Evolutionary conservation across 257 asterid species (phyloP), one percentile per base, ranked within the genome.

Genomic region (Mitragyna speciosa): DNA sequence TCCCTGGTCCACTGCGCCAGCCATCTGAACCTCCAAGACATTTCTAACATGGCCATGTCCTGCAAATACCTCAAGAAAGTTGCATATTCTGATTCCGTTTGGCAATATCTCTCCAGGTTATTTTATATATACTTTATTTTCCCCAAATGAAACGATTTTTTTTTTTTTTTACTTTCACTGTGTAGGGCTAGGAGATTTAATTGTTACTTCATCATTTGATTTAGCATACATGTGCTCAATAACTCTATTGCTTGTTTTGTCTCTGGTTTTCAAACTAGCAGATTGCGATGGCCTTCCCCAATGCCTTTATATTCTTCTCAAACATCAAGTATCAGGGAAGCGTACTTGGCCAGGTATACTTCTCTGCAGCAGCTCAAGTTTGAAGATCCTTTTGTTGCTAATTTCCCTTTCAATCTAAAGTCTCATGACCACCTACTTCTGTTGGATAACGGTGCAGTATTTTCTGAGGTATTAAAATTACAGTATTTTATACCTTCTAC

Each of bases 61-160:
- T 87, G 92, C 84, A 90, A 85, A 84, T 82, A 80, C 87, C 89
- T 94, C 73, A 84, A 89, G 15, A 80, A 68, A 75, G 89, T 86
- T 6, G 93, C 97, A 33, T 89, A 83, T 88, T 88, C 95, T 7
- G 98, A 94, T 80, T 89, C 89, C 71, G 67, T 92, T 16, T 92
- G 98, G 98, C 87, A 76, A 80, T 84, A 89, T 17, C 83, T 94
- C 73, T 90, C 84, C 94, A 89, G 98, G 97, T 92, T 51, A 36
- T 1, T 36, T 36, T 36, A 36, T 36, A 36, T 16, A 28, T 16
- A 58, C 36, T 71, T 45, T 58, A n/a, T 36, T 36, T 4, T 36
- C 4, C 75, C 22, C 63, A 43, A 12, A 19, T 17, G 15, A 30
- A 43, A 45, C 6, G 49, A 45, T 33, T 8, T 22, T 52, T 51